These are phyloP conservation scores for Helicocarpus griseus DNA, from an alignment of 2,329 filamentous ascomycete genomes.

Conservation along the genomic window DNA sequence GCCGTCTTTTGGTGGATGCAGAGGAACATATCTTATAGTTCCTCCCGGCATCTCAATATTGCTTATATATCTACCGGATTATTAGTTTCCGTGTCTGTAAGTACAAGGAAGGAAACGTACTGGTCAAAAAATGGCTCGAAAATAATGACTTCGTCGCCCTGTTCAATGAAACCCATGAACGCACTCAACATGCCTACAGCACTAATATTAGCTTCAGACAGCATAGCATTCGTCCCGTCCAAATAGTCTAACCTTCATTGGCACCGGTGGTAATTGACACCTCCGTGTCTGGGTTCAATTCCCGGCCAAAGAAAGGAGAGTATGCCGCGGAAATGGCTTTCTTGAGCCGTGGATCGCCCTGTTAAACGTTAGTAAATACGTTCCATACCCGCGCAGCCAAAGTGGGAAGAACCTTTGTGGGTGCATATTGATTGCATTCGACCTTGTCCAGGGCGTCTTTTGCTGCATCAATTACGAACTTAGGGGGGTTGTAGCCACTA, in stretches of 20 bases:
- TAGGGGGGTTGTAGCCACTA: slow-evolving; percentile 80
- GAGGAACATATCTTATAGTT: slow-evolving; percentile 88
- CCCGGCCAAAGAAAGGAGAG: slow-evolving; percentile 74
- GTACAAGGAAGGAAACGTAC: slow-evolving; percentile 44
- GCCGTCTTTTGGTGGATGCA: slow-evolving; percentile 78
- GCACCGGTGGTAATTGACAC: slow-evolving; percentile 78
- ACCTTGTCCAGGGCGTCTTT: slow-evolving; percentile 82
- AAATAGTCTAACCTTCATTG: slow-evolving; percentile 33
- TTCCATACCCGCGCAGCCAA: slow-evolving; percentile 5
- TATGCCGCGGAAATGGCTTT: slow-evolving; percentile 92
- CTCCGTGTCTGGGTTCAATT: slow-evolving; percentile 79
- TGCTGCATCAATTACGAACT: slow-evolving; percentile 83
- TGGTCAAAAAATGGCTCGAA: slow-evolving; percentile 99
- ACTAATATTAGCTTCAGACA: neutral
- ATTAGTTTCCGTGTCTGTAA: slow-evolving; percentile 1
- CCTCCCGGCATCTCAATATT: slow-evolving; percentile 98
- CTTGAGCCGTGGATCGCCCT: slow-evolving; percentile 78
- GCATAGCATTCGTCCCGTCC: neutral
- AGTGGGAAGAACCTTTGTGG: slow-evolving; percentile 56
- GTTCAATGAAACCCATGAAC: slow-evolving; percentile 95
- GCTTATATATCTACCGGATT: slow-evolving; percentile 63
- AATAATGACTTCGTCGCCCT: slow-evolving; percentile 90
- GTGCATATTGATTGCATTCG: slow-evolving; percentile 98
- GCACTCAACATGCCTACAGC: slow-evolving; percentile 73
- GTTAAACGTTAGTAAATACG: neutral